Base-by-base conservation (phyloP, 2,329 filamentous ascomycete species). In the Scytalidium lignicola region DNA sequence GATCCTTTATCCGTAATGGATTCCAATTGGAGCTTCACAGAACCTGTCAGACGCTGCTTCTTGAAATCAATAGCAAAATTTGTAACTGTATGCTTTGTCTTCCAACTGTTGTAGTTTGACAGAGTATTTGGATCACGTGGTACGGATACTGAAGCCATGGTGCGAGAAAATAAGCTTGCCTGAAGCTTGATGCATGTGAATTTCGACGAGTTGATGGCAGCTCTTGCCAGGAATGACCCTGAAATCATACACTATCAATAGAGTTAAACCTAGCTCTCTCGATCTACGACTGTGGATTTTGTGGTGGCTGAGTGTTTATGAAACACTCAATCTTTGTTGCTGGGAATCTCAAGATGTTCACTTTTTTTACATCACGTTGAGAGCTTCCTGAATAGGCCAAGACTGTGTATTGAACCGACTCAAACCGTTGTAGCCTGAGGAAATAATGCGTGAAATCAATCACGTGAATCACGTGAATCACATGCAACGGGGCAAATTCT, bases 41-140 rank as follows among this genome's bases (percentile, higher is more conserved):
- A 85, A 20, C 93, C 93, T 52, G 78, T 79, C 55, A 97, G 77
- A 48, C 80, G 77, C 73, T 90, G 88, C 63, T 82, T 76, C 52
- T 86, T 80, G 66, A 97, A 99, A 62, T 95, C 83, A 59, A 97
- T 84, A 58, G 83, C 82, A 62, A 96, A 82, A 67, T 87, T 83
- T 50, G 88, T 87, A 18, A 81, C 85, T 18, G 90, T 93, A 72
- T 96, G 90, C 65, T 79, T 83, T 17, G 89, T 96, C 53, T 81
- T 76, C 83, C 90, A 96, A 49, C 86, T 83, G 67, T 88, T 83
- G 70, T 96, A 96, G 74, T 97, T 97, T 65, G 88, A 87, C 51
- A 93, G 72, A 21, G 93, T 96, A 67, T 90, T 95, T 47, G 90
- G 90, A 70, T 97, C 92, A 62, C 88, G 81, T 55, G 60, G 52